Base-by-base conservation (phyloP, 2,329 filamentous ascomycete genomes). In the Penicillium sp. region DNA sequence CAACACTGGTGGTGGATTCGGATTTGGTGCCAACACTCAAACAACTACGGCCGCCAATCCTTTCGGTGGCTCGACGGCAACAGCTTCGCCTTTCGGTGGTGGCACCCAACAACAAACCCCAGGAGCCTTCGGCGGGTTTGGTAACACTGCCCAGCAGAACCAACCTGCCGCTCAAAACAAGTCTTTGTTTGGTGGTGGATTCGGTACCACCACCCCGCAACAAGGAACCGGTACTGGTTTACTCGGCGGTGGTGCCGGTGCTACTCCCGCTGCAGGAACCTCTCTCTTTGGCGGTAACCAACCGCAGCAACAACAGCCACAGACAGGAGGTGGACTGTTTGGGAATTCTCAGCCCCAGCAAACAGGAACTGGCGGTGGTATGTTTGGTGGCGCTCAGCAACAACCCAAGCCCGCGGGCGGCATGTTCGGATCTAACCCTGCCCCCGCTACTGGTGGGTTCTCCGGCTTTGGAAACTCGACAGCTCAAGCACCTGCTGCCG, bases 71-170 rank as follows among this genome's bases (percentile, higher is more conserved):
- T 71, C 71, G 40, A 67, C 69, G 21, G 69, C 71, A 10, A 74
- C 76, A 11, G 46, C 61, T 71, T 68, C 71, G 8, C 65, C 76
- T 2, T 83, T 83, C 58, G 81, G 81, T 21, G 64, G 60, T 11
- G 52, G 34, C 24, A 16, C 52, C 39, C 62, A 70, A 53, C 67
- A 71, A 55, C 71, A 67, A 52, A 74, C 32, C 27, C 68, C 71
- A n/a, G 65, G 70, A 51, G 74, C 67, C 29, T 79, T 81, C 63
- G 77, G 77, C 34, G 66, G 69, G 2, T 78, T 78, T 53, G 76
- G 77, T 18, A 68, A 71, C 43, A 62, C 67, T n/a, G 63, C 62
- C 40, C 66, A 69, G 49, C 72, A 76, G 59, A 71, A 69, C 32
- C 72, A 74, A 45, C 27, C 46, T 31, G 59, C 65, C 46, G 69